Percentiles rank a stretch among this genome's conserved stretches.
Evolutionary conservation across 2,329 filamentous ascomycete species (phyloP).

Genomic region (Phialophora verrucosa): DNA sequence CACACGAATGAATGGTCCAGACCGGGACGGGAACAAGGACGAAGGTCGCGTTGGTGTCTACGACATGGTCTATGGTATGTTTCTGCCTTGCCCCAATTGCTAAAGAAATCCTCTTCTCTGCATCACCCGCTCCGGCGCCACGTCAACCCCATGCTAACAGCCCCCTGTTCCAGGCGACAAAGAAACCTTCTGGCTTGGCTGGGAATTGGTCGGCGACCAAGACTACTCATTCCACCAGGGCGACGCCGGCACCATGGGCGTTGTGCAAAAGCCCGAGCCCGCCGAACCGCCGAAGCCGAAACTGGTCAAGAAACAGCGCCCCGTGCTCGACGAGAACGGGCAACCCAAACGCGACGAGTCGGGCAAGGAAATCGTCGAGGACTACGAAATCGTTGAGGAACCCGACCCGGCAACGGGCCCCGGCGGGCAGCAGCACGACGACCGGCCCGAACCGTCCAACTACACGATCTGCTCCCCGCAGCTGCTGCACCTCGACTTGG

Average conservation of each 20-base stretch:
- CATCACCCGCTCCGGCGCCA: too few relatives aligned
- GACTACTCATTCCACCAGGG: slow-evolving; percentile 54
- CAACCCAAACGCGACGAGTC: slow-evolving; percentile 26
- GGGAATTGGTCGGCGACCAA: slow-evolving; percentile 52
- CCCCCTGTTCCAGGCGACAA: slow-evolving; percentile 50
- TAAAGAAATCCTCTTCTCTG: too few relatives aligned
- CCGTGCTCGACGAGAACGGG: slow-evolving; percentile 34
- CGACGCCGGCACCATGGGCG: slow-evolving; percentile 41
- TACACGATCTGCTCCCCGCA: slow-evolving; percentile 54
- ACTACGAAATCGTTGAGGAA: slow-evolving; percentile 8
- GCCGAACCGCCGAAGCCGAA: slow-evolving; percentile 11
- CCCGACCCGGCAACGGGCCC: slow-evolving; percentile 4
- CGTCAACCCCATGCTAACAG: neutral
- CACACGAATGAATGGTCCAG: slow-evolving; percentile 47
- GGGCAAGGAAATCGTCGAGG: slow-evolving; percentile 24
- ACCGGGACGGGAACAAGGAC: slow-evolving; percentile 50
- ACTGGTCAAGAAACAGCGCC: slow-evolving; percentile 17
- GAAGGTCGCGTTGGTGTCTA: slow-evolving; percentile 51
- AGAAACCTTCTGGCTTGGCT: slow-evolving; percentile 59
- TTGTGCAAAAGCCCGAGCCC: slow-evolving; percentile 22
- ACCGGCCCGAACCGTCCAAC: slow-evolving; percentile 31
- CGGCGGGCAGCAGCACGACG: slow-evolving; percentile 3
- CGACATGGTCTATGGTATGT: slow-evolving; percentile 54
- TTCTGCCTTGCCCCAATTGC: neutral
- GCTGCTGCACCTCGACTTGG: slow-evolving; percentile 52